A percentile compares a stretch with the other conserved stretches of the same genome.
Conservation (phyloP, 2,329 filamentous ascomycete genomes). For the Phymatotrichopsis omnivora region DNA sequence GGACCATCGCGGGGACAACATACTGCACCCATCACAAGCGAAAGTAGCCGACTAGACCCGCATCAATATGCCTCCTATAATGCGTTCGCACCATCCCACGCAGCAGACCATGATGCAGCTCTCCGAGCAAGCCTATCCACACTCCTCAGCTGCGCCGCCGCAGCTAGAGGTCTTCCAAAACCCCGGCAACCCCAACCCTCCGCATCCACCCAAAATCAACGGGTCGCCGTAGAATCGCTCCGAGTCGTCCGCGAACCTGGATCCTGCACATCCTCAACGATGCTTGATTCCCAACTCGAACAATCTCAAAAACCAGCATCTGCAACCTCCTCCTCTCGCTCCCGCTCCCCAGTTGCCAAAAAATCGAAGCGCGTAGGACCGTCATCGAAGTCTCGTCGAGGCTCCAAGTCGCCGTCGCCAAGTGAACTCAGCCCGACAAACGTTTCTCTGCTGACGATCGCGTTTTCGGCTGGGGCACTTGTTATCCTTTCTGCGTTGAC, state of each 20-base stretch:
- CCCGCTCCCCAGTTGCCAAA: conserved; percentile 13
- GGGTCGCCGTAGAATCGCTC: conserved; percentile 18
- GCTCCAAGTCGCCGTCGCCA: conserved; percentile 1
- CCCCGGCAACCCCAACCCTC: conserved; percentile 1
- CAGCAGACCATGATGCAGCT: conserved; percentile 69
- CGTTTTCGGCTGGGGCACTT: conserved; percentile 47
- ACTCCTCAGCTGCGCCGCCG: conserved; percentile 85
- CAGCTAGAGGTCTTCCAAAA: conserved; percentile 72
- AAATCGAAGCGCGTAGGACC: conserved; percentile 10
- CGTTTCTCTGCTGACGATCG: conserved; percentile 20
- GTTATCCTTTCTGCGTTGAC: conserved; percentile 58
- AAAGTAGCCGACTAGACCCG: conserved; percentile 1
- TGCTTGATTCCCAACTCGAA: too few relatives aligned
- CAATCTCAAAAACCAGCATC: too few relatives aligned
- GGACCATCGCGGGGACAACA: conserved; percentile 4
- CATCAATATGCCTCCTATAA: conserved; percentile 13
- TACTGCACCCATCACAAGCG: conserved; percentile 2
- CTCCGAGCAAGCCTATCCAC: conserved; percentile 90
- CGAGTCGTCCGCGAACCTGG: conserved; percentile 22
- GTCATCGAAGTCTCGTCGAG: conserved; percentile 8
- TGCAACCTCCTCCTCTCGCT: conserved; percentile 10
- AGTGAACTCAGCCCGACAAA: conserved; percentile 4
- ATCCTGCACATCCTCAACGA: too few relatives aligned
- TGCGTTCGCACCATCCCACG: conserved; percentile 23
- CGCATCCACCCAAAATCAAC: conserved; percentile 27